These are phyloP conservation scores for Lunasporangiospora selenospora DNA, from an alignment of 192 early-diverging fungal species.

Conservation along the genomic window DNA sequence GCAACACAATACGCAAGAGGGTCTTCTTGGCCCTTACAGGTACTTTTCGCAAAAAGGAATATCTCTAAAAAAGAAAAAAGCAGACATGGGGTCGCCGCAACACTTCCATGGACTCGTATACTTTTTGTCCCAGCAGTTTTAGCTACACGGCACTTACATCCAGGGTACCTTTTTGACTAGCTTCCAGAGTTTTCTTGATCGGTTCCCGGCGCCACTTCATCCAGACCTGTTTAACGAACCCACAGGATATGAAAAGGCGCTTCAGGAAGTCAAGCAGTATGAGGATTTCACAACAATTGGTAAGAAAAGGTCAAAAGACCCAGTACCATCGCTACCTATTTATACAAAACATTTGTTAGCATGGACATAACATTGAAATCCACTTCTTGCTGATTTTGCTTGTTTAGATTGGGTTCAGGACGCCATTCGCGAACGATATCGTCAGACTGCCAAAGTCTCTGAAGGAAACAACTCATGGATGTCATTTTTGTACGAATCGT, in stretches of 20 bases:
- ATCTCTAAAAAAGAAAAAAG: no score
- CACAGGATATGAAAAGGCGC: slow-evolving; percentile 54
- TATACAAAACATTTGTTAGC: background rate
- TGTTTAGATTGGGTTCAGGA: slow-evolving; percentile 71
- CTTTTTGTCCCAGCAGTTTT: background rate
- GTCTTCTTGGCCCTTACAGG: slow-evolving; percentile 32
- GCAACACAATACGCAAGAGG: slow-evolving; percentile 25
- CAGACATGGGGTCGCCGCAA: no score
- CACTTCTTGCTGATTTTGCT: background rate
- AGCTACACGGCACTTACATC: no score
- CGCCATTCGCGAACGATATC: slow-evolving; percentile 64
- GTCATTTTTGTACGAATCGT: slow-evolving; percentile 57
- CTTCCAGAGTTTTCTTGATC: slow-evolving; percentile 44
- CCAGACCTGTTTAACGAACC: slow-evolving; percentile 47
- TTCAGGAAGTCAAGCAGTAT: slow-evolving; percentile 61
- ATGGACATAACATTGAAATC: background rate
- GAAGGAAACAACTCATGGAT: slow-evolving; percentile 56
- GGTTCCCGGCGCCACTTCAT: slow-evolving; percentile 39
- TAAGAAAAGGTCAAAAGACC: slow-evolving; percentile 14
- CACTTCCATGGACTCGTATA: background rate
- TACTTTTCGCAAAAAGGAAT: slow-evolving; percentile 1
- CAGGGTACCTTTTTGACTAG: background rate
- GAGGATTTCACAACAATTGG: slow-evolving; percentile 76
- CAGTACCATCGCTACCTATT: background rate
- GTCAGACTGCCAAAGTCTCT: slow-evolving; percentile 49